phyloP scores from a whole-genome alignment of 2,329 filamentous ascomycete species.

The Delphinella strobiligena region DNA sequence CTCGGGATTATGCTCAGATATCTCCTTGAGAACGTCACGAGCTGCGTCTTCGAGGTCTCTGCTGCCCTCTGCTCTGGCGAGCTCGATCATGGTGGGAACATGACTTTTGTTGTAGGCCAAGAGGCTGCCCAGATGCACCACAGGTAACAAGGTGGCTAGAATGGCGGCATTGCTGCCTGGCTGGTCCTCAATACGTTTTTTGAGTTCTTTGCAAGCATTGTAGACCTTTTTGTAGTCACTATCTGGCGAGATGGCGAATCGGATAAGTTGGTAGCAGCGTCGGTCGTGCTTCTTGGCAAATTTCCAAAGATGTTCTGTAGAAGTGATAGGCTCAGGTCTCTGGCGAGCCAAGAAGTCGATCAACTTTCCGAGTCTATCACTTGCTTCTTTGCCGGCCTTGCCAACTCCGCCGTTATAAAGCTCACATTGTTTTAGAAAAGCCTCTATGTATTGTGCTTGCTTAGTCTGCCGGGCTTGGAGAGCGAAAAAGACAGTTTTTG shows the following conservation, averaged over 20 bases:
- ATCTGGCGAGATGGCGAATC: conserved; percentile 71
- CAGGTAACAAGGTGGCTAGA: conserved; percentile 66
- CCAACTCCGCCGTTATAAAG: conserved; percentile 80
- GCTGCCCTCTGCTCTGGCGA: conserved; percentile 65
- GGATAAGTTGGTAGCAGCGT: conserved; percentile 77
- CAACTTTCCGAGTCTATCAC: conserved; percentile 58
- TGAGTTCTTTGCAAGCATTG: conserved; percentile 80
- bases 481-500: conserved; percentile 79
- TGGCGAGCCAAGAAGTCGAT: conserved; percentile 62
- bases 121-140: conserved; percentile 73
- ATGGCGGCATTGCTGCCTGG: conserved; percentile 47
- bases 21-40: conserved; percentile 82
- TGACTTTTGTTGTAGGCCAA: conserved; percentile 92
- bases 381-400: conserved; percentile 53
- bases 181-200: conserved; percentile 63
- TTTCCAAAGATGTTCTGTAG: conserved; percentile 68
- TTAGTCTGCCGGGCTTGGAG: conserved; percentile 68
- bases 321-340: conserved; percentile 62
- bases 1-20: conserved; percentile 77
- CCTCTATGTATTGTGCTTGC: conserved; percentile 59
- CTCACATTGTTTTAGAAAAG: conserved; percentile 77
- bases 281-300: conserved; percentile 88
- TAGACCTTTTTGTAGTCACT: conserved; percentile 87
- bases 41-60: conserved; percentile 65
- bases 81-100: conserved; percentile 77